Base-by-base conservation (phyloP, 2,329 filamentous ascomycete species). In the Clonostachys sp. region DNA sequence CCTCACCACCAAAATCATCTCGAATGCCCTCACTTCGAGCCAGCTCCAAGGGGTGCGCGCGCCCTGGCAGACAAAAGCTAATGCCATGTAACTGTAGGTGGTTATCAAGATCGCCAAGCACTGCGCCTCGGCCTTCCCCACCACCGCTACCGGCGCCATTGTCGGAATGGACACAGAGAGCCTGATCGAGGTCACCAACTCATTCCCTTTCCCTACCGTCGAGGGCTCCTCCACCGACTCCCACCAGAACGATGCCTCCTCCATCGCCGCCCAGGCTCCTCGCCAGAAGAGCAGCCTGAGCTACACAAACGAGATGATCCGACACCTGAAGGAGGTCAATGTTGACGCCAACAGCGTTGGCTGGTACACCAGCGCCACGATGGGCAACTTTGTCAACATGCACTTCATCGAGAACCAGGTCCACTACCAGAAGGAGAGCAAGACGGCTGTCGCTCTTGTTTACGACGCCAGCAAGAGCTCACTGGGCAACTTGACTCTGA, bases 91-190 rank as follows among this genome's bases (percentile, higher is more conserved):
- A 51, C 44, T 35, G 46, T 58, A 94, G 89, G 89, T 95, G 62
- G 89, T 95, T 59, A 92, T 96, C 87, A 96, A 96, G 78, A 91
- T 97, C 67, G 91, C 95, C 71, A 96, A 95, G 74, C 91, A 96
- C 77, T 90, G 89, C 74, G 87, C 90, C 49, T 82, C 88, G 61
- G 80, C 81, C 47, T 96, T 96, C 74, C 92, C 92, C 44, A 92
- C 90, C 45, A 85, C 85, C 48, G 90, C 91, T 48, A 96, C 91
- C 48, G 92, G 92, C 53, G 89, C 87, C 53, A 81, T 96, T 52
- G 91, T 96, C 51, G 94, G 94, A 59, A 91, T 97, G 89, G 92
- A 97, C 70, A 81, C 82, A 61, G 83, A 87, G 55, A 82, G 83
- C 55, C 78, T 84, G 50, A 82, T 97, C 53, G 86, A 97, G 73